Evolutionary conservation across 2,329 filamentous ascomycete genomes (phyloP).

Genomic region (Annulohypoxylon truncatum): DNA sequence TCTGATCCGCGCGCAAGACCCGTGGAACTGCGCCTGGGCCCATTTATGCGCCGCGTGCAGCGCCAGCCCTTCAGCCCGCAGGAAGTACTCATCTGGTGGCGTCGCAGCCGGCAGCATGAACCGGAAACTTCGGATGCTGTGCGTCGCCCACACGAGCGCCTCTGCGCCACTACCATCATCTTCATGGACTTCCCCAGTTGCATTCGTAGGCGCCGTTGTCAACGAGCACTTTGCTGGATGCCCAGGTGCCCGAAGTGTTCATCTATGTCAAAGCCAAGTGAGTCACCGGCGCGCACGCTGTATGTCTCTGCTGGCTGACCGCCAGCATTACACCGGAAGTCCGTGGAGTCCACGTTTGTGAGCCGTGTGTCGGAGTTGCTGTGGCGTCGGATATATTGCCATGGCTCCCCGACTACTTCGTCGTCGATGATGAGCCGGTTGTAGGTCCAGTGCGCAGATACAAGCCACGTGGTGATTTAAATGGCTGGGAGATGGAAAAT

Average conservation of each 20-base stretch:
- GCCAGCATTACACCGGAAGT: constrained; percentile 42
- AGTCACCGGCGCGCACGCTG: constrained; percentile 27
- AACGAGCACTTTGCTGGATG: constrained; percentile 37
- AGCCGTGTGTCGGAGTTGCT: constrained; percentile 39
- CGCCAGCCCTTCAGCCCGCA: constrained; percentile 41
- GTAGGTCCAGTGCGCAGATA: constrained; percentile 42
- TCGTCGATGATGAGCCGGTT: constrained; percentile 40
- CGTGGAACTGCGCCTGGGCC: constrained; percentile 40
- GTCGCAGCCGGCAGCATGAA: constrained; percentile 33
- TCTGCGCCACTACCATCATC: neutral
- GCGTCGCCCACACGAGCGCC: constrained; percentile 37
- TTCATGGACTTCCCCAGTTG: neutral
- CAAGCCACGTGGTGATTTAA: neutral
- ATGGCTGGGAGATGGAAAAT: no score
- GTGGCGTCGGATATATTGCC: constrained; percentile 38
- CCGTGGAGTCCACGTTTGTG: constrained; percentile 36
- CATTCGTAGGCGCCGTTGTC: neutral
- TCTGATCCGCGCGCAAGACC: constrained; percentile 39
- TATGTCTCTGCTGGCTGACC: constrained; percentile 22
- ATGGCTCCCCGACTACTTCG: constrained; percentile 33
- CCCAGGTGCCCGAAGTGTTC: constrained; percentile 42
- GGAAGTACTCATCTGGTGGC: constrained; percentile 42
- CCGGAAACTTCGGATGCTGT: constrained; percentile 37
- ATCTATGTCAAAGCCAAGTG: constrained; percentile 38
- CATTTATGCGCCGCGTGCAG: constrained; percentile 44